Percentiles rank a stretch among this genome's conserved stretches.
These are phyloP conservation scores for Alternaria rosae DNA, from an alignment of 2,329 filamentous ascomycete genomes.

Conservation along the genomic window DNA sequence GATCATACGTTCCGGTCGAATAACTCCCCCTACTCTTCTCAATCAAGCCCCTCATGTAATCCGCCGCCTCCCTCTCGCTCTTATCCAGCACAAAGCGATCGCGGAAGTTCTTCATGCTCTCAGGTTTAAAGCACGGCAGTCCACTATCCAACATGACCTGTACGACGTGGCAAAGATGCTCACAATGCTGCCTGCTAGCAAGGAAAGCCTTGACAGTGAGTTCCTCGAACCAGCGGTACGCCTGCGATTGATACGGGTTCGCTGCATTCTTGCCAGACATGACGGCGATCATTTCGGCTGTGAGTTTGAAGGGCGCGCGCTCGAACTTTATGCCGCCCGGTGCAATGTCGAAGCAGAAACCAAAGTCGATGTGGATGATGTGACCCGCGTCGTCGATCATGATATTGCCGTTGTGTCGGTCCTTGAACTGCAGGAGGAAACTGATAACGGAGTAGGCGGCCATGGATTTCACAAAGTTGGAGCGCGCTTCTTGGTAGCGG, in stretches of 20 bases:
- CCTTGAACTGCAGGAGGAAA: slow-evolving; percentile 97
- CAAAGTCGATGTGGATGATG: slow-evolving; percentile 98
- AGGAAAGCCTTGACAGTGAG: slow-evolving; percentile 95
- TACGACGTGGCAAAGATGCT: slow-evolving; percentile 89
- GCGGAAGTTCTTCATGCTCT: slow-evolving; percentile 90
- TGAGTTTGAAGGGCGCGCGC: slow-evolving; percentile 97
- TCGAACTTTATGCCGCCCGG: slow-evolving; percentile 98
- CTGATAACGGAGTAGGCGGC: slow-evolving; percentile 97
- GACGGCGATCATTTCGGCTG: slow-evolving; percentile 96
- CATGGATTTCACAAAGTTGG: slow-evolving; percentile 99
- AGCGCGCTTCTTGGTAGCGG: slow-evolving; percentile 91
- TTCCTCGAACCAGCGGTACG: slow-evolving; percentile 96
- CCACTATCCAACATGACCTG: slow-evolving; percentile 95
- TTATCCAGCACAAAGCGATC: slow-evolving; percentile 93
- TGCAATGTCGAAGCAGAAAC: slow-evolving; percentile 99
- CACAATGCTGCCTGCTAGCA: slow-evolving; percentile 82
- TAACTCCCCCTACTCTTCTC: slow-evolving; percentile 90
- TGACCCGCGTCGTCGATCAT: slow-evolving; percentile 98
- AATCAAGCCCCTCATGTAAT: slow-evolving; percentile 89
- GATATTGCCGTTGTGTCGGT: slow-evolving; percentile 98
- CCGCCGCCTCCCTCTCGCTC: slow-evolving; percentile 89
- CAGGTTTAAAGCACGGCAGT: slow-evolving; percentile 96
- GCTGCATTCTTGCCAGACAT: slow-evolving; percentile 74
- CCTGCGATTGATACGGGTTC: slow-evolving; percentile 72
- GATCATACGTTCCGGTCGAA: slow-evolving; percentile 94